Percentiles rank a stretch among this genome's conserved stretches.
Conservation (phyloP, 305 asterid genomes). For the Fraxinus nigra region DNA sequence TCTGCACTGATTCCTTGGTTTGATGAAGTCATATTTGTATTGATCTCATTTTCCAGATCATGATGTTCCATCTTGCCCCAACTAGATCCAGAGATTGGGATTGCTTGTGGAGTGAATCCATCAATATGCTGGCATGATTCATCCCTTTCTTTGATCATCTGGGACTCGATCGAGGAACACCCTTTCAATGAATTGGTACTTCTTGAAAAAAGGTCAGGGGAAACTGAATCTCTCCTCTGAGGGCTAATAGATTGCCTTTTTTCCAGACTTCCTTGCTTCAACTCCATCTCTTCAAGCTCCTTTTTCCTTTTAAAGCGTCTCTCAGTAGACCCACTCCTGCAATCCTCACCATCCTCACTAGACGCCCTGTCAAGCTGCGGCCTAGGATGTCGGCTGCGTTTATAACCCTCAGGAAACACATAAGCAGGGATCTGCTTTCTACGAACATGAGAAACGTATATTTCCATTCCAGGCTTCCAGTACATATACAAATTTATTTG, state of each 20-base stretch:
- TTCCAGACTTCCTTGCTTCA: constrained; percentile 38
- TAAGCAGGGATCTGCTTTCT: constrained; percentile 81
- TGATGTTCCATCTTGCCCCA: constrained; percentile 15
- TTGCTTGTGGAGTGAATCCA: constrained; percentile 12
- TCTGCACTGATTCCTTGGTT: constrained; percentile 20
- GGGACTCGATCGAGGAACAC: constrained; percentile 21
- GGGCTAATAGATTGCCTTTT: constrained; percentile 61
- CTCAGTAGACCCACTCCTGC: constrained; percentile 46
- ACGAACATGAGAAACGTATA: constrained; percentile 82
- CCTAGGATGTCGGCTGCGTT: constrained; percentile 54
- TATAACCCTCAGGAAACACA: constrained; percentile 78
- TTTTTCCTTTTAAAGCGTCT: constrained; percentile 38
- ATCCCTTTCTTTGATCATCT: constrained; percentile 15
- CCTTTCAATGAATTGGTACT: constrained; percentile 30
- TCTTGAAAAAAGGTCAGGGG: constrained; percentile 53
- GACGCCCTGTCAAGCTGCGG: constrained; percentile 36
- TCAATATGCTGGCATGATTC: constrained; percentile 18
- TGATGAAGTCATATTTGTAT: constrained; percentile 19
- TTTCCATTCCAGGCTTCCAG: constrained; percentile 95
- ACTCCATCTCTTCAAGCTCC: constrained; percentile 42
- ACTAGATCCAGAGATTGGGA: constrained; percentile 10
- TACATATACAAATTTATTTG: constrained; percentile 62
- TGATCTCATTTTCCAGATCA: constrained; percentile 23
- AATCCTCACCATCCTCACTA: constrained; percentile 37
- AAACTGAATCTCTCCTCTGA: constrained; percentile 46